A percentile compares a stretch with the other conserved stretches of the same genome.
These are phyloP conservation scores for Jamesozyma jinghongensis DNA, from an alignment of 805 yeast genomes.

Conservation along the genomic window DNA sequence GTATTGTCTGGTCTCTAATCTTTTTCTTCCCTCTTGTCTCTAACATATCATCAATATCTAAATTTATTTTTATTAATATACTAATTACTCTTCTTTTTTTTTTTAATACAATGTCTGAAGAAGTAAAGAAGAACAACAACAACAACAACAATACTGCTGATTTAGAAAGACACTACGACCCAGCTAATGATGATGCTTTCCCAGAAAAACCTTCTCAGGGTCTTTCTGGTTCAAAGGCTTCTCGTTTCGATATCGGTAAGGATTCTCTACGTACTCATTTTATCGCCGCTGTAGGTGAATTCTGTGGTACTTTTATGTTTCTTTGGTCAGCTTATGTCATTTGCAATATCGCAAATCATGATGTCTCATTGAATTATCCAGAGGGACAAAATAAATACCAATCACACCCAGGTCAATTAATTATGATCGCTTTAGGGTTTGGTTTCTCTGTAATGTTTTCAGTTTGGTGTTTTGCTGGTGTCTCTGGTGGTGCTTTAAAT, in stretches of 20 bases:
- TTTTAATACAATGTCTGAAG: too few species aligned
- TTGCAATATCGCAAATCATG: constrained; percentile 74
- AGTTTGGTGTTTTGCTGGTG: constrained; percentile 37
- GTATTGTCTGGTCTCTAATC: too few species aligned
- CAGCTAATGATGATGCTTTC: constrained; percentile 7
- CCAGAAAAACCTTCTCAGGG: background rate
- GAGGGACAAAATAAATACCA: constrained; percentile 33
- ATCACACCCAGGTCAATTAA: constrained; percentile 55
- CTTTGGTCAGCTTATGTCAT: constrained; percentile 73
- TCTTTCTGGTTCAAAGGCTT: background rate
- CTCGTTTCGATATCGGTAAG: constrained; percentile 29
- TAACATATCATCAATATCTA: too few species aligned
- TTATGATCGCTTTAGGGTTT: constrained; percentile 79
- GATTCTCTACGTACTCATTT: constrained; percentile 48
- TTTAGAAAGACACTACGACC: background rate
- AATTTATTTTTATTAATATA: too few species aligned
- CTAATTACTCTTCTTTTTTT: too few species aligned
- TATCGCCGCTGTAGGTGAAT: constrained; percentile 69
- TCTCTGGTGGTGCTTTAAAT: constrained; percentile 84
- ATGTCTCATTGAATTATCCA: constrained; percentile 26
- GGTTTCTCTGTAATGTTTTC: constrained; percentile 67
- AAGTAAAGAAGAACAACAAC: too few species aligned
- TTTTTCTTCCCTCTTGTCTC: too few species aligned
- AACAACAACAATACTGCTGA: too few species aligned
- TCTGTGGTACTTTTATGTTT: constrained; percentile 78